Evolutionary conservation across 2,329 filamentous ascomycete species (phyloP).

Genomic region (Pestalotiopsis sp.): DNA sequence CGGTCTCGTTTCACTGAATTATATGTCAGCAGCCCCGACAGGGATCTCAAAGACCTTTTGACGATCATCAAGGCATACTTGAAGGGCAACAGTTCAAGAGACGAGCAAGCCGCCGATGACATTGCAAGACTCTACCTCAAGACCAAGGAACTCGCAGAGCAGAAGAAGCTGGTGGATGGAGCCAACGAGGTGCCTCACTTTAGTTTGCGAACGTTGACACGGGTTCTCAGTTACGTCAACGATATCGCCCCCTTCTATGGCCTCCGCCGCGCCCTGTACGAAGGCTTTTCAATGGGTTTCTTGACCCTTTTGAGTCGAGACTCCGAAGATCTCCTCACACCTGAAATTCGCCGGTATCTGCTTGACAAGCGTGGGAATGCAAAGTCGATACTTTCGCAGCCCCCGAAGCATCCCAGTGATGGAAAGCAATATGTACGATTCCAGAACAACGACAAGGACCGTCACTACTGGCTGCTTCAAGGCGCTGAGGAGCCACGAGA

Average conservation of each 20-base stretch:
- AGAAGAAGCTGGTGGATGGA: constrained; percentile 88
- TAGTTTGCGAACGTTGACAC: constrained; percentile 90
- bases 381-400: constrained; percentile 75
- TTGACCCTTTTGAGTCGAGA: constrained; percentile 82
- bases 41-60: constrained; percentile 81
- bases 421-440: constrained; percentile 81
- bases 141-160: constrained; percentile 78
- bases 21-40: constrained; percentile 90
- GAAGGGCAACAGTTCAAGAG: constrained; percentile 68
- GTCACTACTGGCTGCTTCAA: constrained; percentile 88
- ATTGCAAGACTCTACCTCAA: constrained; percentile 87
- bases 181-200: constrained; percentile 97
- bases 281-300: constrained; percentile 98
- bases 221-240: constrained; percentile 84
- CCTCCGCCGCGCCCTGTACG: constrained; percentile 81
- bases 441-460: constrained; percentile 61
- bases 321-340: constrained; percentile 78
- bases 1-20: constrained; percentile 94
- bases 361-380: constrained; percentile 71
- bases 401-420: constrained; percentile 76
- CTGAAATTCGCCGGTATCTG: constrained; percentile 79
- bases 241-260: constrained; percentile 85
- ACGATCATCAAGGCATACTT: constrained; percentile 89
- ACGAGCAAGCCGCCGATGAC: constrained; percentile 75
- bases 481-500: constrained; percentile 69